Evolutionary conservation across 306 rosid genomes (phyloP), one percentile per base, ranked within the genome.

Genomic region (Quercus variabilis): DNA sequence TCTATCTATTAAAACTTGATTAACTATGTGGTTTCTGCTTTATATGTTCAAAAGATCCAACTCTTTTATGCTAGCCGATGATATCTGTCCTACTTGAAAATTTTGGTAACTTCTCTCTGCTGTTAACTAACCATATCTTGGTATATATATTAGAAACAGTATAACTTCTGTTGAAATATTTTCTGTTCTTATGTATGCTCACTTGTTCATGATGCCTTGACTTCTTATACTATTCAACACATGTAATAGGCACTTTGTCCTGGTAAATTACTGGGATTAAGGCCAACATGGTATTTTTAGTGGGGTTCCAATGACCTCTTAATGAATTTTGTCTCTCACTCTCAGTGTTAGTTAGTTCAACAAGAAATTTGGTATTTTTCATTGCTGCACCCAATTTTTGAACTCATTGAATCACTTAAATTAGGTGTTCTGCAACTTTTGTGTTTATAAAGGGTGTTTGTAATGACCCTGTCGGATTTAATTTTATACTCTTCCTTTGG

Each of bases 261-360:
- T 67, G 5, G 74, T 69, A 38, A 35, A 51, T 71, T 14, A 57
- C 87, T 63, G 67, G 70, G 75, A 68, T 56, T 83, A 59, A 74
- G 55, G 77, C 54, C 54, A 4, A 41, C 74, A 38, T 62, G 33
- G 46, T 83, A 71, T 41, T 7, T 3, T 57, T 57, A 5, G 23
- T 21, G 21, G 28, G 12, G 21, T 57, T 57, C 26, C 21, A n/a
- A 20, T 18, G 28, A 20, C 63, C 14, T 57, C 23, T 57, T 6
- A 57, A 57, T n/a, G 23, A 7, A 57, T n/a, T 57, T 57, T 57
- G 28, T 20, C 26, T 57, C 1, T 57, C 14, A 2, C 5, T 49
- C 15, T 49, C 15, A 10, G 54, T 49, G 54, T 13, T 12, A 1
- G 49, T 43, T 43, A 7, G 21, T 57, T 20, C 63, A 57, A 20